These are phyloP conservation scores for Coniferiporia weirii DNA, from an alignment of 1,284 basidiomycete species.

Conservation along the genomic window DNA sequence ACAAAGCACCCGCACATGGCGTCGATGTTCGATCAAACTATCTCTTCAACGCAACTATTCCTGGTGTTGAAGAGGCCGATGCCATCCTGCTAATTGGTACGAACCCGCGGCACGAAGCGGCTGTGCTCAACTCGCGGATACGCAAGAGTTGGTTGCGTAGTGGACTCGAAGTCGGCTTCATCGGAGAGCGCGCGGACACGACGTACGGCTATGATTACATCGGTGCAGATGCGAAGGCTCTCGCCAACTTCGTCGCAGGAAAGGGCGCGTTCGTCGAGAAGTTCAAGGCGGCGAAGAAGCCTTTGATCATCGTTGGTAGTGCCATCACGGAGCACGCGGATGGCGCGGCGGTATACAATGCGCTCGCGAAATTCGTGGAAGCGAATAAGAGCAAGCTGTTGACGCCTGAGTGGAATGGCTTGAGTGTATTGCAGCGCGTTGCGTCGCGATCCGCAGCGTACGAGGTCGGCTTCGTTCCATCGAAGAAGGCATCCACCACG, in stretches of 20 bases:
- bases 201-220: conserved; percentile 93
- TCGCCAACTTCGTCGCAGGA: conserved; percentile 76
- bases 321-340: conserved; percentile 85
- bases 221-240: conserved; percentile 74
- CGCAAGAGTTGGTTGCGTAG: conserved; percentile 91
- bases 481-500: conserved; percentile 67
- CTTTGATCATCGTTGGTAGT: conserved; percentile 91
- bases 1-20: conserved; percentile 66
- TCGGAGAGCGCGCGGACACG: conserved; percentile 90
- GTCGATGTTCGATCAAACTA: conserved; percentile 96
- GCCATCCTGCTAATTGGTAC: conserved; percentile 93
- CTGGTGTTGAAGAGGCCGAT: conserved; percentile 89
- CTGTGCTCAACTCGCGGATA: conserved; percentile 95
- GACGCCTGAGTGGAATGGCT: conserved; percentile 93
- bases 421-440: conserved; percentile 84
- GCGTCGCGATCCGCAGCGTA: conserved; percentile 95
- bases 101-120: conserved; percentile 96
- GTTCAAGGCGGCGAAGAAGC: conserved; percentile 90
- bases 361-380: conserved; percentile 78
- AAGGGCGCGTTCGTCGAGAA: conserved; percentile 79
- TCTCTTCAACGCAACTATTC: conserved; percentile 94
- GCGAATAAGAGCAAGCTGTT: conserved; percentile 72
- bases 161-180: conserved; percentile 80
- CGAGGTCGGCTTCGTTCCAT: conserved; percentile 90
- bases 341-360: conserved; percentile 75